Evolutionary conservation across 495 filamentous ascomycete species (phyloP), one percentile per base, ranked within the genome.

Genomic region (Lasiosphaeris hirsuta): DNA sequence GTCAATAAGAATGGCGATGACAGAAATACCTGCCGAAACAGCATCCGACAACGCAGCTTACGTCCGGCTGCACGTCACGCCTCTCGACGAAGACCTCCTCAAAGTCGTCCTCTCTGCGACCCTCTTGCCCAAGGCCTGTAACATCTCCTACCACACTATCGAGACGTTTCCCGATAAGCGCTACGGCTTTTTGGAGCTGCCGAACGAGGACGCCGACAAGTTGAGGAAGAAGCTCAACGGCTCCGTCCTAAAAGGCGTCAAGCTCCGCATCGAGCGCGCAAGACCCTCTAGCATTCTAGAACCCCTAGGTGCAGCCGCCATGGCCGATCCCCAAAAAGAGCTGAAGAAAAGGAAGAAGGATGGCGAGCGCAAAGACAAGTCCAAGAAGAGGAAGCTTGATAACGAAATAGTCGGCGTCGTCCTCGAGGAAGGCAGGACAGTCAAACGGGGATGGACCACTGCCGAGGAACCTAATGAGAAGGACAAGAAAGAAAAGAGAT

Each of bases 221-320:
- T 74, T 97, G 33, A 89, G 86, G 71, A 92, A 90, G 78, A 97
- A 95, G 68, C 79, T 97, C n/a, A 88, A 96, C 75, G 93, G 92
- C 8, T 82, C 87, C 5, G 86, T 91, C 11, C 73, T 97, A 19
- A 95, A 86, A 56, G 94, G 94, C 35, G 78, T 81, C 41, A 97
- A 96, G 69, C 83, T 97, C 57, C 82, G 84, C 44, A 81, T 98
- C 36, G 89, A 96, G 61, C 80, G 84, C 14, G 93, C 94, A 14
- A 82, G 81, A 13, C 84, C 88, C 1, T 71, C 72, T 33, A 34
- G 61, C 23, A 72, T 76, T 45, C 67, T 70, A 47, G 40, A 59
- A 39, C 61, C 72, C 44, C 62, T 69, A 34, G 60, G 63, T 67
- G 63, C 69, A 51, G 62, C 63, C 15, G 67, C 69, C 30, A 65